Conservation (phyloP, 2,329 filamentous ascomycete genomes). For the Metarhizium humberi region DNA sequence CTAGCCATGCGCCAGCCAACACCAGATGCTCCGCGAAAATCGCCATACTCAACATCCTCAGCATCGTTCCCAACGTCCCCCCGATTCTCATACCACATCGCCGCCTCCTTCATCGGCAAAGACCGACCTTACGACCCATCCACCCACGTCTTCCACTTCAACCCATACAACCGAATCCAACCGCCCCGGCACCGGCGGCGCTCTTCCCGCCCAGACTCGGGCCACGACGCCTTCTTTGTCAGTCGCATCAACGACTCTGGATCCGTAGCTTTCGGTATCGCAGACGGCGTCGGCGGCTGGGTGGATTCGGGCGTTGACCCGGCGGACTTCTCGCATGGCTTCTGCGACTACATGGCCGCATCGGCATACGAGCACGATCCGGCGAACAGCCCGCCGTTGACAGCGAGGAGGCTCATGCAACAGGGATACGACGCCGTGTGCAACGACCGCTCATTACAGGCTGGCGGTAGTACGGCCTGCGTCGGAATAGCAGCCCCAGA, state of each 20-base stretch:
- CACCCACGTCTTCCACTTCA: constrained; percentile 65
- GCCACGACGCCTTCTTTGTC: constrained; percentile 95
- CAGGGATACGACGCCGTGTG: constrained; percentile 76
- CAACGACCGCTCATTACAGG: constrained; percentile 60
- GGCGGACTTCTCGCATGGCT: constrained; percentile 85
- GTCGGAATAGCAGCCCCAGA: constrained; percentile 68
- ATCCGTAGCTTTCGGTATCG: constrained; percentile 75
- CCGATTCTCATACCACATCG: constrained; percentile 57
- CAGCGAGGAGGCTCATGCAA: constrained; percentile 66
- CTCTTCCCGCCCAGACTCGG: constrained; percentile 58
- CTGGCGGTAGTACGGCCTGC: constrained; percentile 86
- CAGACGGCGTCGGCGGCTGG: constrained; percentile 95
- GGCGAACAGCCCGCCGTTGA: constrained; percentile 30
- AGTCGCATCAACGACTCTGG: constrained; percentile 64
- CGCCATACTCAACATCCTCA: constrained; percentile 7
- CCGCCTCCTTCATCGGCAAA: constrained; percentile 69
- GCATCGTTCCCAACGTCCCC: constrained; percentile 16
- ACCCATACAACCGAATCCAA: constrained; percentile 51
- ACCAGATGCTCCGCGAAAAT: not conserved
- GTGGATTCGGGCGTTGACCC: constrained; percentile 86
- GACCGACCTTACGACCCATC: constrained; percentile 56
- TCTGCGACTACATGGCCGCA: constrained; percentile 88
- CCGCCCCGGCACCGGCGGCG: constrained; percentile 28
- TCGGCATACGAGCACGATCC: constrained; percentile 52
- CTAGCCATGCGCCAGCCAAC: not conserved